A percentile compares a stretch with the other conserved stretches of the same genome.
phyloP scores from a whole-genome alignment of 2,329 filamentous ascomycete genomes.

The Diplodia sapinea region DNA sequence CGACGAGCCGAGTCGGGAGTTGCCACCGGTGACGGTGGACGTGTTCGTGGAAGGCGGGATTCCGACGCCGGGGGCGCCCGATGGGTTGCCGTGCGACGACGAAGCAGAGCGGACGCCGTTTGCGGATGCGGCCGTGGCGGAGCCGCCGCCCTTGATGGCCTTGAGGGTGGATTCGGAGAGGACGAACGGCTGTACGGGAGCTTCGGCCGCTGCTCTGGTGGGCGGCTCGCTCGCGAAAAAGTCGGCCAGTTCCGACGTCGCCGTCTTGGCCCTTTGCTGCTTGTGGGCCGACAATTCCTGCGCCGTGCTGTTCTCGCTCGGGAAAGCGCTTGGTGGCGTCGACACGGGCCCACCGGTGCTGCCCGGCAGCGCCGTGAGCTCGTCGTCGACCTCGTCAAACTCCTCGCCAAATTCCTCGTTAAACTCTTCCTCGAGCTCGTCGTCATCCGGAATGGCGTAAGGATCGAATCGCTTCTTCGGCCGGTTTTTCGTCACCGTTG shows the following conservation, averaged over 20 bases:
- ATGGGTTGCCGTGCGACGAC: slow-evolving; percentile 35
- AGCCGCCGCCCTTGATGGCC: slow-evolving; percentile 23
- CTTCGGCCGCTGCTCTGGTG: slow-evolving; percentile 36
- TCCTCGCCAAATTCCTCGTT: slow-evolving; percentile 66
- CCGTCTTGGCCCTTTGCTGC: slow-evolving; percentile 42
- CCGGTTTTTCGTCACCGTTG: slow-evolving; percentile 38
- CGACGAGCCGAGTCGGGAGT: background rate
- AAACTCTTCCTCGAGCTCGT: slow-evolving; percentile 38
- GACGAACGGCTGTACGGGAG: slow-evolving; percentile 40
- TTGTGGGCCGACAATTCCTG: slow-evolving; percentile 31
- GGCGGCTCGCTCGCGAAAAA: slow-evolving; percentile 74
- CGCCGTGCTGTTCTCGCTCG: slow-evolving; percentile 37
- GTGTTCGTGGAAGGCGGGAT: background rate
- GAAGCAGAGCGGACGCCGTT: slow-evolving; percentile 35
- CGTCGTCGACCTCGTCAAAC: slow-evolving; percentile 61
- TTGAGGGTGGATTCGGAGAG: slow-evolving; percentile 24
- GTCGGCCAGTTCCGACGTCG: slow-evolving; percentile 66
- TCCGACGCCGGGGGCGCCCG: background rate
- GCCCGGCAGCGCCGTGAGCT: slow-evolving; percentile 53
- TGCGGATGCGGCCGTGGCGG: slow-evolving; percentile 31
- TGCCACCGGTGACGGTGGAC: background rate
- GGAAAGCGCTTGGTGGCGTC: slow-evolving; percentile 35
- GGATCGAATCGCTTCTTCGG: slow-evolving; percentile 80
- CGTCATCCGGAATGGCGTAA: slow-evolving; percentile 79
- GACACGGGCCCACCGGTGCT: slow-evolving; percentile 11